Conservation (phyloP, 2,329 filamentous ascomycete species). For the Ceratocystis variospora region DNA sequence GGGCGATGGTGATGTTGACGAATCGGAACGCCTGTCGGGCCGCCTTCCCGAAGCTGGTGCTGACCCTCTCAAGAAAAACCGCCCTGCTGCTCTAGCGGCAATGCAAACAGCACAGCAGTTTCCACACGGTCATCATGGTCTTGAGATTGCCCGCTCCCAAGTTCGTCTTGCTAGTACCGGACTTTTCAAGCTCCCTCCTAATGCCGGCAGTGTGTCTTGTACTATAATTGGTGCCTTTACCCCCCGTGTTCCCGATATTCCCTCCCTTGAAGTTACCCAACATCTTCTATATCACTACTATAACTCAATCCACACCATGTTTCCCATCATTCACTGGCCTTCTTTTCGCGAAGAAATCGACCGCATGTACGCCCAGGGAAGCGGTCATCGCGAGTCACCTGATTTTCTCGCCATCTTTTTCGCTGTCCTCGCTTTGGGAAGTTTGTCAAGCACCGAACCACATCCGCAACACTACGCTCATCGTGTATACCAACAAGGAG, state of each 20-base stretch:
- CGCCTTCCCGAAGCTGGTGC: constrained; percentile 14
- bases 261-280: constrained; percentile 55
- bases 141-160: constrained; percentile 18
- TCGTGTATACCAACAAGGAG: constrained; percentile 39
- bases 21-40: constrained; percentile 32
- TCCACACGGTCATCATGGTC: constrained; percentile 15
- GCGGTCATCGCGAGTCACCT: constrained; percentile 37
- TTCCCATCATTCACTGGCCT: constrained; percentile 81
- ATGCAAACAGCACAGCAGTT: constrained; percentile 17
- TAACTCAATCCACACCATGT: constrained; percentile 59
- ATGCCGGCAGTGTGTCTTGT: constrained; percentile 18
- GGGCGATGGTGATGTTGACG: constrained; percentile 35
- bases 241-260: constrained; percentile 49
- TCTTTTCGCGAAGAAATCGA: constrained; percentile 66
- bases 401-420: constrained; percentile 73
- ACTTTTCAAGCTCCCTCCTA: constrained; percentile 18
- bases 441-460: constrained; percentile 51
- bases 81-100: constrained; percentile 17
- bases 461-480: constrained; percentile 30
- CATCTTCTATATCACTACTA: constrained; percentile 64
- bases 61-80: constrained; percentile 18
- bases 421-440: constrained; percentile 68
- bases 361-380: constrained; percentile 54
- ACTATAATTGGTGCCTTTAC: constrained; percentile 29
- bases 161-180: constrained; percentile 18